Evolutionary conservation across 495 filamentous ascomycete genomes (phyloP), one percentile per base, ranked within the genome.

Genomic region (Schizothecium vesticola): DNA sequence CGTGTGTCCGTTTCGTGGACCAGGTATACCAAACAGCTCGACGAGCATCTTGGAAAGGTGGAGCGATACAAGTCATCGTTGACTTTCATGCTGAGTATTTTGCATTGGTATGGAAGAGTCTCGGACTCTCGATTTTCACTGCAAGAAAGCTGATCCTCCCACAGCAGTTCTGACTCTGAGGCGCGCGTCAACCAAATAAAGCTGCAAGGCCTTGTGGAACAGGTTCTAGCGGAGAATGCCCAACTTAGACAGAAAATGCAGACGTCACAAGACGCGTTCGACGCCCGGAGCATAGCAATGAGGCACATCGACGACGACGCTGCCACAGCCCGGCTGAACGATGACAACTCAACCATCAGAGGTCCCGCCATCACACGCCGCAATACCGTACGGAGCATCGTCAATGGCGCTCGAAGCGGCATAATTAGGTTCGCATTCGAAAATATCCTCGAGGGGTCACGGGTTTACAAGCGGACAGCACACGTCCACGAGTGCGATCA

Each of bases 41-140:
- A 69, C 5, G 67, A 65, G 16, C 67, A 69, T 51, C 2, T 69
- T 9, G 61, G 3, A 26, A 69, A 56, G 56, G 3, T 69, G n/a
- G 25, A 65, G 61, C 67, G 67, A 12, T 60, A 69, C 25, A 64
- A 69, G 56, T n/a, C 22, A 25, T 69, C 67, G 2, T 55, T 69
- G 31, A 64, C 56, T 4, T 61, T 69, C 12, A 69, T 69, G 67
- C 61, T 69, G 61, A 69, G 28, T 22, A 69, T 69, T 51, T 28
- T 69, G 29, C 61, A 69, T 28, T 69, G 67, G 67, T 68, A 31
- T 63, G 66, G 5, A 24, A 36, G 13, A 58, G 23, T 11, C 6
- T 58, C 31, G 31, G 25, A 29, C 6, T 43, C 5, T 7, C n/a
- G n/a, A n/a, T n/a, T n/a, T n/a, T n/a, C n/a, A n/a, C n/a, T n/a